Evolutionary conservation across 306 rosid genomes (phyloP).

Genomic region (Cucumis cinereus): DNA sequence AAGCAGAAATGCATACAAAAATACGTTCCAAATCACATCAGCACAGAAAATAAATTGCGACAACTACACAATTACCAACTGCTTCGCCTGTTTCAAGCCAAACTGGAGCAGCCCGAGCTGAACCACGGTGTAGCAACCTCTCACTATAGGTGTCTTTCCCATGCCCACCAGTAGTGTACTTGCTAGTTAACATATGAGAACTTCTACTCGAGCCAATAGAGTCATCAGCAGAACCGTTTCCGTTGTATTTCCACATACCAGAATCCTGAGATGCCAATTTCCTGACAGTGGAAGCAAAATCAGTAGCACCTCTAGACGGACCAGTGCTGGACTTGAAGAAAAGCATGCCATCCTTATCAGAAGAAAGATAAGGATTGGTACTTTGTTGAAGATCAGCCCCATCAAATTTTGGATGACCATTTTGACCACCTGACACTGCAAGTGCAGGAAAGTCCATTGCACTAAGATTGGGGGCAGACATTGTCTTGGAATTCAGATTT

Average conservation of each 20-base stretch:
- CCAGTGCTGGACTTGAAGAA: conserved; percentile 57
- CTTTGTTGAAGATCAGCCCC: conserved; percentile 65
- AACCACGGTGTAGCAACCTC: conserved; percentile 53
- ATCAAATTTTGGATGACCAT: conserved; percentile 37
- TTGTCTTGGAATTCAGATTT: conserved; percentile 55
- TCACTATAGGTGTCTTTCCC: conserved; percentile 54
- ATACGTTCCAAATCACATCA: conserved; percentile 17
- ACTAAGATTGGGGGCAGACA: conserved; percentile 61
- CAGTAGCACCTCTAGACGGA: conserved; percentile 64
- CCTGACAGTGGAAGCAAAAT: conserved; percentile 89
- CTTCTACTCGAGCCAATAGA: conserved; percentile 77
- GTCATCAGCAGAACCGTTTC: conserved; percentile 54
- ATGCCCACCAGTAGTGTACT: conserved; percentile 42
- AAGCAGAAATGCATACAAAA: conserved; percentile 22
- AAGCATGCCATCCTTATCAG: conserved; percentile 60
- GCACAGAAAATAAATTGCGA: conserved; percentile 22
- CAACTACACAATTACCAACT: conserved; percentile 55
- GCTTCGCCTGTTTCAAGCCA: conserved; percentile 99
- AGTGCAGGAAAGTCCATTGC: conserved; percentile 88
- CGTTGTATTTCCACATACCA: conserved; percentile 81
- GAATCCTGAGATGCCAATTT: conserved; percentile 88
- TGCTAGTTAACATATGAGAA: conserved; percentile 47
- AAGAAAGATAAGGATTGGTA: conserved; percentile 37
- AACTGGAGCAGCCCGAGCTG: conserved; percentile 65
- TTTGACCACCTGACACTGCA: conserved; percentile 38